These are phyloP conservation scores for Penicillium silybi DNA, from an alignment of 495 filamentous ascomycete genomes.

Conservation along the genomic window DNA sequence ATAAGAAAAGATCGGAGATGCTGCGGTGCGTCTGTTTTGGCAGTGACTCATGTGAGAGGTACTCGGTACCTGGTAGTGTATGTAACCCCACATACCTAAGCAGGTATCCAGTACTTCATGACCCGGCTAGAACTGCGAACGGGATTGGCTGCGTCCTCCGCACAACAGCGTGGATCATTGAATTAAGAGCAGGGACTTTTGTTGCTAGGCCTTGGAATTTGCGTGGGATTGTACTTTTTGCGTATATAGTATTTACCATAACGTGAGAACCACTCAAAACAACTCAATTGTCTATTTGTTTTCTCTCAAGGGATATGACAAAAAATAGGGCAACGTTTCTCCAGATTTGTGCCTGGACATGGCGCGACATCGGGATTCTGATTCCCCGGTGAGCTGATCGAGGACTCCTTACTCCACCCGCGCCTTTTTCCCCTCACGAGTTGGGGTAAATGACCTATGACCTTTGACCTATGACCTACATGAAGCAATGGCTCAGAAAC, in stretches of 20 bases:
- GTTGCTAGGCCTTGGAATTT: no score
- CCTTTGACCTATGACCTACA: not conserved
- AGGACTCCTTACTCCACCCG: slow-evolving; percentile 17
- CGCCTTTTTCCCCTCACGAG: slow-evolving; percentile 33
- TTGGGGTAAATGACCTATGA: slow-evolving; percentile 27
- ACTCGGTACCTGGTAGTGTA: slow-evolving; percentile 20
- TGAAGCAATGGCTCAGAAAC: not conserved
- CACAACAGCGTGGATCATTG: slow-evolving; percentile 7
- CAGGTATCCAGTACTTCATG: slow-evolving; percentile 18
- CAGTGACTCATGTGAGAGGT: slow-evolving; percentile 39
- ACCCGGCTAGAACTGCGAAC: slow-evolving; percentile 16
- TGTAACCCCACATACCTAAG: slow-evolving; percentile 1
- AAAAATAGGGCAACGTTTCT: no score
- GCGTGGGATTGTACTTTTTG: no score
- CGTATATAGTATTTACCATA: not conserved
- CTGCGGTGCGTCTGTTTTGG: slow-evolving; percentile 29
- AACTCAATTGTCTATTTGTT: not conserved
- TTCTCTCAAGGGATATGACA: not conserved
- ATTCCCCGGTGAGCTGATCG: slow-evolving; percentile 35
- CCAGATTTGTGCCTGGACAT: slow-evolving; percentile 2
- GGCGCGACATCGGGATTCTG: slow-evolving; percentile 17
- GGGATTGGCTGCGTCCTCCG: slow-evolving; percentile 25
- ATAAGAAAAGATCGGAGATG: slow-evolving; percentile 34
- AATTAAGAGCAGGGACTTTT: not conserved
- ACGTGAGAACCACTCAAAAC: not conserved